Percentiles rank a stretch among this genome's conserved stretches.
phyloP scores from a whole-genome alignment of 2,329 filamentous ascomycete genomes.

The Claviceps sp. region DNA sequence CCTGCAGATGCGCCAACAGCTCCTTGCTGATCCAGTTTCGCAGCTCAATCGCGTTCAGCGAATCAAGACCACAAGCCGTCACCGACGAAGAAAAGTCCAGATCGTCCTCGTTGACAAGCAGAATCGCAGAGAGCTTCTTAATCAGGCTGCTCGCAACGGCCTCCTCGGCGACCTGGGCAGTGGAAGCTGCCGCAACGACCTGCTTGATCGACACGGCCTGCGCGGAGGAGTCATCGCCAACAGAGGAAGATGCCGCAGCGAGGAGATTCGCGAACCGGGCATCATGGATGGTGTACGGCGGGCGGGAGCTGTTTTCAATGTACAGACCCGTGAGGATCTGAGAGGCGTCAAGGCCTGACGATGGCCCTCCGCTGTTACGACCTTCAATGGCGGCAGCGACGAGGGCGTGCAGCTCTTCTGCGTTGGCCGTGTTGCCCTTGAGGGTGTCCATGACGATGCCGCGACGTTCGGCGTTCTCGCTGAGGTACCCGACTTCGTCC shows the following conservation, averaged over 20 bases:
- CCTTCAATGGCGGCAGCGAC: constrained; percentile 35
- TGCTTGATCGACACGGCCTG: constrained; percentile 10
- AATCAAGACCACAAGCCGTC: constrained; percentile 25
- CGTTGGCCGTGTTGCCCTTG: constrained; percentile 35
- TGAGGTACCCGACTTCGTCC: constrained; percentile 35
- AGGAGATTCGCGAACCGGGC: constrained; percentile 3
- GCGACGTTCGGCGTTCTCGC: constrained; percentile 23
- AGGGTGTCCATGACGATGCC: constrained; percentile 29
- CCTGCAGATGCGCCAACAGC: constrained; percentile 30
- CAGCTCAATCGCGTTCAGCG: constrained; percentile 35
- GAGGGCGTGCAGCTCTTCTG: constrained; percentile 40
- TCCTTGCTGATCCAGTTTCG: constrained; percentile 37
- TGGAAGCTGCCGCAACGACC: background rate
- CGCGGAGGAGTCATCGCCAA: background rate
- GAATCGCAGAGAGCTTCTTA: constrained; percentile 22
- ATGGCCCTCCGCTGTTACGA: constrained; percentile 12
- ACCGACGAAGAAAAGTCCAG: constrained; percentile 10
- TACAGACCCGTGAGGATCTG: constrained; percentile 42
- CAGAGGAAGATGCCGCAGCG: background rate
- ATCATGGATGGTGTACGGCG: constrained; percentile 33
- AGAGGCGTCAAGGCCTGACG: constrained; percentile 16
- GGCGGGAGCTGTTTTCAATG: constrained; percentile 27
- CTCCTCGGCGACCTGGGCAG: constrained; percentile 7
- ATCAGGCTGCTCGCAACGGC: constrained; percentile 12
- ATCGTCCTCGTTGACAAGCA: constrained; percentile 11